Conservation (phyloP, 2,329 filamentous ascomycete species). For the Thelonectria blattea region DNA sequence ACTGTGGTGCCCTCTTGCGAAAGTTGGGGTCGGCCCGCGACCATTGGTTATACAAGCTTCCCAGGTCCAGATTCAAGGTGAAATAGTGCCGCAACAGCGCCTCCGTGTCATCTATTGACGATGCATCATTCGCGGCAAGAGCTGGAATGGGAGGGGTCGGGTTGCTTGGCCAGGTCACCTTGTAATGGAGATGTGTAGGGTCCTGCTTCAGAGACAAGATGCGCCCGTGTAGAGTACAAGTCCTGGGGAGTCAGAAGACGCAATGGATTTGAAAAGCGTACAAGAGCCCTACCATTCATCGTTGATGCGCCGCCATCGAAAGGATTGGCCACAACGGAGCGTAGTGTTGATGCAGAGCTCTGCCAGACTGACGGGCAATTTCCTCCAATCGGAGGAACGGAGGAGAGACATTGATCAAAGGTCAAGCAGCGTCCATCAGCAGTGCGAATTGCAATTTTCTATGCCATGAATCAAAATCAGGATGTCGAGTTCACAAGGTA, state of each 20-base stretch:
- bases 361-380: slow-evolving; percentile 78
- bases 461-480: not conserved
- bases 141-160: slow-evolving; percentile 19
- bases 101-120: slow-evolving; percentile 69
- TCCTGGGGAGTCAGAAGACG: slow-evolving; percentile 52
- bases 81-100: slow-evolving; percentile 83
- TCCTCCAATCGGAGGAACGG: slow-evolving; percentile 80
- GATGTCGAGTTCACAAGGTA: no score
- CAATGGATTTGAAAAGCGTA: not conserved
- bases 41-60: slow-evolving; percentile 84
- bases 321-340: slow-evolving; percentile 92
- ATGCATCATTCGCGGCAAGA: slow-evolving; percentile 2
- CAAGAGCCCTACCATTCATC: slow-evolving; percentile 73
- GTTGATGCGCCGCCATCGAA: slow-evolving; percentile 87
- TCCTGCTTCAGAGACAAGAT: slow-evolving; percentile 88
- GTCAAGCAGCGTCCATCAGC: not conserved
- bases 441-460: not conserved
- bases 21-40: slow-evolving; percentile 86
- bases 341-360: slow-evolving; percentile 96
- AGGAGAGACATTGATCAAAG: slow-evolving; percentile 44
- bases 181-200: slow-evolving; percentile 77
- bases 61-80: slow-evolving; percentile 80
- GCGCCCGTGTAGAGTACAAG: slow-evolving; percentile 83
- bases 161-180: slow-evolving; percentile 64
- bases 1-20: slow-evolving; percentile 81